Evolutionary conservation across 2,329 filamentous ascomycete genomes (phyloP).

Genomic region (Beauveria varroae): DNA sequence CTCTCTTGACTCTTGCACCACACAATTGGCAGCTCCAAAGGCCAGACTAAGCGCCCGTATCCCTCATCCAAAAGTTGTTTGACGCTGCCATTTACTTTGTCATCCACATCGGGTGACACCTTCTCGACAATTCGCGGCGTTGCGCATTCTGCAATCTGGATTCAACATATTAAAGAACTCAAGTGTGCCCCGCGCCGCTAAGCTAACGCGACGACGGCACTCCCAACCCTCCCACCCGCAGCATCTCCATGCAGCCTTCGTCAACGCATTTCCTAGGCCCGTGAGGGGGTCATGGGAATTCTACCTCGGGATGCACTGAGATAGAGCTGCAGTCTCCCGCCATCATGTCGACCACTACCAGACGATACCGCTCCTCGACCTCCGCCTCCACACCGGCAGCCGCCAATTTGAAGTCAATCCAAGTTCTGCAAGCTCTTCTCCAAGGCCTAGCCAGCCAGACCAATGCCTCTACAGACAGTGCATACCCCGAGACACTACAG

Average conservation of each 20-base stretch:
- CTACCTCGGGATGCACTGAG: neutral
- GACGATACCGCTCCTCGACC: conserved; percentile 58
- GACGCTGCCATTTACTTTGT: neutral
- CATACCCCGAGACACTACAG: conserved; percentile 40
- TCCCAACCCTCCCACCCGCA: neutral
- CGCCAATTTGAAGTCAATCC: conserved; percentile 51
- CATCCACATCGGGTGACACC: neutral
- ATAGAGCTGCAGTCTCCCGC: neutral
- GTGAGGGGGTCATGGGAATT: conserved; percentile 1
- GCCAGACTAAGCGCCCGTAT: neutral
- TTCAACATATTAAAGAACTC: neutral
- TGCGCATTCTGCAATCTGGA: neutral
- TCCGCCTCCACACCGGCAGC: conserved; percentile 46
- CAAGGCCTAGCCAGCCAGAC: conserved; percentile 33
- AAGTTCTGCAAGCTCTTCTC: conserved; percentile 49
- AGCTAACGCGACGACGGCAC: neutral
- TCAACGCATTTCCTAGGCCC: conserved; percentile 3
- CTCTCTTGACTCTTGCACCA: neutral
- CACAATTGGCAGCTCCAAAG: neutral
- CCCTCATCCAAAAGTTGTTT: neutral
- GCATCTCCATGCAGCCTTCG: conserved; percentile 7
- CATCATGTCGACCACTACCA: conserved; percentile 42
- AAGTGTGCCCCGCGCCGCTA: conserved; percentile 9
- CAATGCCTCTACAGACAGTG: conserved; percentile 26
- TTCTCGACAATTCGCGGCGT: neutral